Conservation (phyloP, 1,284 basidiomycete species). For the Trichosporon sp. region DNA sequence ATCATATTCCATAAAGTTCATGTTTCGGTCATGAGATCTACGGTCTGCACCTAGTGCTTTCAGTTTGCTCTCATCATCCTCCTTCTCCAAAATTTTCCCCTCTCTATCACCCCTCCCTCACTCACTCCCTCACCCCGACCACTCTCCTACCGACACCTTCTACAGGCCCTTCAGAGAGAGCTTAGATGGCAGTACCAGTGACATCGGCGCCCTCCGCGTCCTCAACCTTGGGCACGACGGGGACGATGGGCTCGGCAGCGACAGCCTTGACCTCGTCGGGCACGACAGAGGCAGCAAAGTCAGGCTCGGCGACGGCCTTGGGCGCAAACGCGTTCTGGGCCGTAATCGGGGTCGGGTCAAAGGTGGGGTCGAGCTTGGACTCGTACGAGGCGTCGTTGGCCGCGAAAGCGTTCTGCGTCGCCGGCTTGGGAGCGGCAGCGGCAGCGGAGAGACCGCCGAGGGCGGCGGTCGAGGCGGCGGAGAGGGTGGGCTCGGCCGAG, state of each 20-base stretch:
- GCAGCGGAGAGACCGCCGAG: slow-evolving; percentile 6
- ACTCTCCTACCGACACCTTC: too few species aligned
- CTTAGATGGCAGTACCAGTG: neutral
- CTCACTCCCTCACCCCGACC: too few species aligned
- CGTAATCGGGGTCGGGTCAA: neutral
- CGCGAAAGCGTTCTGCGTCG: slow-evolving; percentile 1
- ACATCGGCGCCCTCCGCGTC: neutral
- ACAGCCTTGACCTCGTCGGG: neutral
- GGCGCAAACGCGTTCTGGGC: slow-evolving; percentile 2
- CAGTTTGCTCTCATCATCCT: neutral
- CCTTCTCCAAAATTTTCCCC: too few species aligned
- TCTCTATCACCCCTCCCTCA: too few species aligned
- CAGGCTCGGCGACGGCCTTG: neutral
- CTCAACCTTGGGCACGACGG: neutral
- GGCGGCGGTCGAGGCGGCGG: slow-evolving; percentile 4
- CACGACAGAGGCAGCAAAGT: neutral
- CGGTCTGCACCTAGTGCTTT: neutral
- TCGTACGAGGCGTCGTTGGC: neutral
- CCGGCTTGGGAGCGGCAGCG: slow-evolving; percentile 2
- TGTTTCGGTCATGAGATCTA: slow-evolving; percentile 10
- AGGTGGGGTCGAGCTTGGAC: neutral
- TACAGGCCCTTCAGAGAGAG: too few species aligned
- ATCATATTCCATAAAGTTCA: slow-evolving; percentile 2
- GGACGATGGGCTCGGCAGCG: neutral
- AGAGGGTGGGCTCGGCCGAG: neutral